Percentiles rank a stretch among this genome's conserved stretches.
Evolutionary conservation across 2,329 filamentous ascomycete genomes (phyloP).

Genomic region (Trichoderma sp.): DNA sequence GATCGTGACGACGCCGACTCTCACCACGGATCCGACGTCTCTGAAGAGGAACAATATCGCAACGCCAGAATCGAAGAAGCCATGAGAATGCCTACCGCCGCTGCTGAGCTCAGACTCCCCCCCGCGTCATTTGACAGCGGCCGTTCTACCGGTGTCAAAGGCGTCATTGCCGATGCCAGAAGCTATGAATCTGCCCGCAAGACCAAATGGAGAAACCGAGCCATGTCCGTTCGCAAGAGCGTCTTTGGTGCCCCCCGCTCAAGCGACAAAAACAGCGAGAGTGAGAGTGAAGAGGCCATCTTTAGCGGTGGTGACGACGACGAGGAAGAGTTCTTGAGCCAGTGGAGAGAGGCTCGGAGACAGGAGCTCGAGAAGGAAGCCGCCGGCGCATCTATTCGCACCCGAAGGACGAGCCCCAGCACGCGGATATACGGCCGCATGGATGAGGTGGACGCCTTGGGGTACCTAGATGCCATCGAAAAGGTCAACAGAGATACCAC

Average conservation of each 20-base stretch:
- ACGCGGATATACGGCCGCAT: slow-evolving; percentile 75
- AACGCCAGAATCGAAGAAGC: slow-evolving; percentile 58
- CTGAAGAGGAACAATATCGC: slow-evolving; percentile 55
- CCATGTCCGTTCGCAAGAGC: slow-evolving; percentile 52
- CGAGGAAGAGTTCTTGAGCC: slow-evolving; percentile 74
- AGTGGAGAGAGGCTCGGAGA: slow-evolving; percentile 80
- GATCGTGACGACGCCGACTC: slow-evolving; percentile 51
- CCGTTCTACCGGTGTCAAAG: slow-evolving; percentile 77
- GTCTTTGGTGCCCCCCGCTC: slow-evolving; percentile 48
- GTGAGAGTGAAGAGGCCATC: slow-evolving; percentile 47
- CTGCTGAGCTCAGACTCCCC: slow-evolving; percentile 56
- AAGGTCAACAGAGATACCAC: slow-evolving; percentile 76
- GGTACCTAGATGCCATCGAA: slow-evolving; percentile 95
- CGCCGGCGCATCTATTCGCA: slow-evolving; percentile 53
- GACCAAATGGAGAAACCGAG: slow-evolving; percentile 52
- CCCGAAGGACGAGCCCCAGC: slow-evolving; percentile 71
- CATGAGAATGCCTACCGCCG: slow-evolving; percentile 61
- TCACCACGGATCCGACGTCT: slow-evolving; percentile 49
- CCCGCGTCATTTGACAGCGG: slow-evolving; percentile 63
- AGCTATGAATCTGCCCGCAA: slow-evolving; percentile 68
- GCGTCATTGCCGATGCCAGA: slow-evolving; percentile 80
- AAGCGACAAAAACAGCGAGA: slow-evolving; percentile 37
- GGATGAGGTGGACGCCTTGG: slow-evolving; percentile 81
- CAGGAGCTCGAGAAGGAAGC: slow-evolving; percentile 69
- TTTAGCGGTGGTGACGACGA: slow-evolving; percentile 49